Conservation (phyloP, 176 grass and related monocot genomes). For the Triticum dicoccoides region DNA sequence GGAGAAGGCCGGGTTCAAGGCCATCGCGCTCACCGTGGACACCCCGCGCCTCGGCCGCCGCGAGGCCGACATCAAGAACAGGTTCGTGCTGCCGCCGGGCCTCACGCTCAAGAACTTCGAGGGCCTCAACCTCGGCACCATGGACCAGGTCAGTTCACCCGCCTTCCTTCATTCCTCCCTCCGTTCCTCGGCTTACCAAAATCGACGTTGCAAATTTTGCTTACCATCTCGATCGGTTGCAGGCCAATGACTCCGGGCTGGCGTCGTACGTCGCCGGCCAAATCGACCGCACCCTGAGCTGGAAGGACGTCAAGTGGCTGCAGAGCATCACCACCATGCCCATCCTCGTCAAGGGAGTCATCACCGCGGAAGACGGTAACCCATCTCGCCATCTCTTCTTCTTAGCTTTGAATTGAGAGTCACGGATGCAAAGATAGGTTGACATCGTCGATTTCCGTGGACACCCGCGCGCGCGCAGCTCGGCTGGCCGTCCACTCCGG, state of each 20-base stretch:
- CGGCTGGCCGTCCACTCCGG: constrained; percentile 75
- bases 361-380: constrained; percentile 85
- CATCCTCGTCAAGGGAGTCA: constrained; percentile 82
- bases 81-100: constrained; percentile 75
- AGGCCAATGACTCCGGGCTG: constrained; percentile 75
- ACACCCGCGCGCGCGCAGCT: constrained; percentile 33
- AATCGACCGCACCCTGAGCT: constrained; percentile 78
- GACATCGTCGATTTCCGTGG: background rate
- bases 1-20: constrained; percentile 92
- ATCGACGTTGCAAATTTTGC: background rate
- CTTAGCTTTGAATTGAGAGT: background rate
- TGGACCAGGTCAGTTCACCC: constrained; percentile 55
- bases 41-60: constrained; percentile 78
- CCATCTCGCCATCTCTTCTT: background rate
- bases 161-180: too few species aligned
- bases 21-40: constrained; percentile 88
- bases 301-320: constrained; percentile 97
- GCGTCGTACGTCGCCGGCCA: constrained; percentile 85
- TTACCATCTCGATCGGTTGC: background rate
- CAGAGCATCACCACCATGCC: constrained; percentile 89
- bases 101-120: constrained; percentile 85
- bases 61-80: constrained; percentile 91
- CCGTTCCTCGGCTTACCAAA: too few species aligned
- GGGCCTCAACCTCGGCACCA: constrained; percentile 70
- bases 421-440: background rate